A percentile compares a stretch with the other conserved stretches of the same genome.
Evolutionary conservation across 306 rosid species (phyloP).

Genomic region (Luffa aegyptiaca): DNA sequence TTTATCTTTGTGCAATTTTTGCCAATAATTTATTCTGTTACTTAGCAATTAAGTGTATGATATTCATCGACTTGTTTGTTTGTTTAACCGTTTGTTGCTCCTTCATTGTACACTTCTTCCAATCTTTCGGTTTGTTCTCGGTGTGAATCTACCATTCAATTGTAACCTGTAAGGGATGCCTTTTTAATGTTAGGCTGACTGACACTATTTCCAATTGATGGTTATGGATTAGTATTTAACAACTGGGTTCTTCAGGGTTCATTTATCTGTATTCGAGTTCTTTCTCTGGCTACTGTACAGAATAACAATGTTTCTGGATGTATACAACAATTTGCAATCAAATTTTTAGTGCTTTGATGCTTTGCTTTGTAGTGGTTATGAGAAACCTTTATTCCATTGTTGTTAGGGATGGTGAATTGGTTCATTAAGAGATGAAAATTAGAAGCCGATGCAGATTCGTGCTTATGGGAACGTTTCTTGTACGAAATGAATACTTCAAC

Average conservation of each 20-base stretch:
- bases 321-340: not conserved
- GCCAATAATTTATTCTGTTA: not conserved
- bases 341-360: not conserved
- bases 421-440: not conserved
- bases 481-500: no score
- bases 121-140: not conserved
- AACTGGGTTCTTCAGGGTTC: not conserved
- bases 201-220: not conserved
- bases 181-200: not conserved
- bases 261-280: not conserved
- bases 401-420: not conserved
- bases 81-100: not conserved
- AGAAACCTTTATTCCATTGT: not conserved
- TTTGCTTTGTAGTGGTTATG: not conserved
- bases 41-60: not conserved
- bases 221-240: not conserved
- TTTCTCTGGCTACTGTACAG: not conserved
- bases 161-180: not conserved
- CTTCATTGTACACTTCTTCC: not conserved
- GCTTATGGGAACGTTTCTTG: no score
- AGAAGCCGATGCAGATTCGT: not conserved
- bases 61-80: not conserved
- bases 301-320: not conserved
- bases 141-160: not conserved
- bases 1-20: not conserved